Evolutionary conservation across 805 yeast genomes (phyloP).

Genomic region (Citeromyces matritensis): DNA sequence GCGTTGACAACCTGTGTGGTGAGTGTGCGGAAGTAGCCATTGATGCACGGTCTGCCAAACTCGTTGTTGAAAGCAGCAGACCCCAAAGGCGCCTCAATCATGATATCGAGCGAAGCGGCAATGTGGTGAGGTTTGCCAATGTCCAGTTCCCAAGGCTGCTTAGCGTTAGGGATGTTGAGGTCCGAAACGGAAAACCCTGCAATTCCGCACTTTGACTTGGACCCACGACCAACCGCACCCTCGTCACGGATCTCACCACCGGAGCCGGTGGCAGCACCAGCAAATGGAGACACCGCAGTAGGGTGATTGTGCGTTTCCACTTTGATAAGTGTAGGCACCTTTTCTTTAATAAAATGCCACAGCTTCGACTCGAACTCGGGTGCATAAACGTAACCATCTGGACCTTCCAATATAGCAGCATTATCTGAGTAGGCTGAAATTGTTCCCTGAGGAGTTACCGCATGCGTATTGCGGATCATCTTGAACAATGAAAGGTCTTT

Average conservation of each 20-base stretch:
- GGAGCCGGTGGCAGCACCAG: constrained; percentile 99
- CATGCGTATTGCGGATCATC: constrained; percentile 93
- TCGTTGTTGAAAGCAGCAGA: constrained; percentile 98
- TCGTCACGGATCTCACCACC: constrained; percentile 99
- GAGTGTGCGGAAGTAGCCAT: constrained; percentile 92
- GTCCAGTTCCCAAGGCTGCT: constrained; percentile 91
- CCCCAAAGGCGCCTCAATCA: constrained; percentile 96
- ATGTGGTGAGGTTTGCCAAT: constrained; percentile 89
- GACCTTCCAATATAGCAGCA: constrained; percentile 89
- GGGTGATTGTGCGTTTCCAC: constrained; percentile 99
- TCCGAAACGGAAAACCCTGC: constrained; percentile 90
- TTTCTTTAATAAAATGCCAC: constrained; percentile 66
- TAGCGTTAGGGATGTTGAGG: constrained; percentile 66
- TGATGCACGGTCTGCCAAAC: constrained; percentile 95
- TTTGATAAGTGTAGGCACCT: constrained; percentile 79
- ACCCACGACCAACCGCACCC: constrained; percentile 98
- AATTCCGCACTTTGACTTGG: constrained; percentile 92
- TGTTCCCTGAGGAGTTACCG: constrained; percentile 64
- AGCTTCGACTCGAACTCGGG: constrained; percentile 53
- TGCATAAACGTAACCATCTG: constrained; percentile 60
- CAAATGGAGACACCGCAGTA: constrained; percentile 96
- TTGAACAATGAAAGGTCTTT: constrained; percentile 70
- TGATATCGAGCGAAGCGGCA: constrained; percentile 84
- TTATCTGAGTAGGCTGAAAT: constrained; percentile 93
- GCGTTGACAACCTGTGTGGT: constrained; percentile 60